phyloP scores from a whole-genome alignment of 1,284 basidiomycete genomes.

The Malassezia sympodialis region DNA sequence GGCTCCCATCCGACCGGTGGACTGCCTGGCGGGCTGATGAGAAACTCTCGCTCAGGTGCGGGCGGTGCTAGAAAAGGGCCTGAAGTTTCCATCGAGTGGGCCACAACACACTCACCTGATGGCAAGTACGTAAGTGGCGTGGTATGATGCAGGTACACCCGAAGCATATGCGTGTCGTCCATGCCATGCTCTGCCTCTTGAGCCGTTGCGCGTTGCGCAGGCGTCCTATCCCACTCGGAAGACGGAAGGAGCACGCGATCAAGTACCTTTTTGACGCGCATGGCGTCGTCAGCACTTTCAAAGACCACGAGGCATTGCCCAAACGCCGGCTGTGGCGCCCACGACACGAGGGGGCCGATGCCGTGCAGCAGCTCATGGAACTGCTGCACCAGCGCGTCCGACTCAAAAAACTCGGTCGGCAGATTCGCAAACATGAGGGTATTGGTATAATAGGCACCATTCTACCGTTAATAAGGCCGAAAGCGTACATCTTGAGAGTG shows the following conservation, averaged over 20 bases:
- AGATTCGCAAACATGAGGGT: constrained; percentile 38
- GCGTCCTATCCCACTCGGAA: neutral
- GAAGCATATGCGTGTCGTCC: neutral
- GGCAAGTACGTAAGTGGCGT: constrained; percentile 6
- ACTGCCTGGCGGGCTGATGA: constrained; percentile 95
- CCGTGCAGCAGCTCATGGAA: constrained; percentile 35
- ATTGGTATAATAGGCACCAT: constrained; percentile 18
- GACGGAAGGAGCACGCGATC: constrained; percentile 32
- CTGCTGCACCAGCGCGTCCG: constrained; percentile 17
- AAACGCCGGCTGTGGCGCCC: constrained; percentile 35
- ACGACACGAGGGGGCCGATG: constrained; percentile 35
- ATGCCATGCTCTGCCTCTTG: neutral
- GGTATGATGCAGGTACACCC: constrained; percentile 6
- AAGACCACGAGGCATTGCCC: constrained; percentile 34
- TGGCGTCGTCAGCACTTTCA: constrained; percentile 23
- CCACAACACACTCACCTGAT: neutral
- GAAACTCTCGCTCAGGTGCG: constrained; percentile 56
- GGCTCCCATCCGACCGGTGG: constrained; percentile 96
- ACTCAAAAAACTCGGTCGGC: constrained; percentile 33
- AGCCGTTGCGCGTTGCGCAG: neutral
- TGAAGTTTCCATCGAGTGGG: neutral
- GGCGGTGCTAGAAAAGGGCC: constrained; percentile 9
- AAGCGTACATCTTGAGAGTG: constrained; percentile 64
- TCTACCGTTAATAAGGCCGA: constrained; percentile 61
- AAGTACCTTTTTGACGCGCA: constrained; percentile 27